These are phyloP conservation scores for Anisodus tanguticus DNA, from an alignment of 257 asterid genomes.

Conservation along the genomic window DNA sequence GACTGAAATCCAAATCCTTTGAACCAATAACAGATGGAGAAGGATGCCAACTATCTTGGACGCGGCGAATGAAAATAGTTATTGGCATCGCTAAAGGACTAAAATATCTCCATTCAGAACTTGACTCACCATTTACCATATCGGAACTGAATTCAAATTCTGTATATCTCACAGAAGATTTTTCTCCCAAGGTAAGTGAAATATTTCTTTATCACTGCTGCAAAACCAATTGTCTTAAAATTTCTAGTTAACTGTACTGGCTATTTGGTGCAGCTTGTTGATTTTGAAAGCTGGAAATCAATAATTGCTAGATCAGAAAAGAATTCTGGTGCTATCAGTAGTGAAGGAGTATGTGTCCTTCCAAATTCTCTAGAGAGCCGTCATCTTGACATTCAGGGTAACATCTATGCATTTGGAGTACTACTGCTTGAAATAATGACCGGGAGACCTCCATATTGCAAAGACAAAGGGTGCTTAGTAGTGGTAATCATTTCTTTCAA, in stretches of 20 bases:
- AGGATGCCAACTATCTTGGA: constrained; percentile 93
- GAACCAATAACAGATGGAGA: constrained; percentile 70
- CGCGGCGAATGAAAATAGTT: constrained; percentile 82
- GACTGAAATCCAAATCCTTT: not conserved
- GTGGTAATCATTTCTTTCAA: constrained; percentile 64
- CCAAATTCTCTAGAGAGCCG: constrained; percentile 73
- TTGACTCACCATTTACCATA: constrained; percentile 83
- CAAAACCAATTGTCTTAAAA: not conserved
- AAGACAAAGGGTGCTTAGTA: constrained; percentile 77
- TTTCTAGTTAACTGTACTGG: not conserved
- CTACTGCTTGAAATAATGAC: constrained; percentile 83
- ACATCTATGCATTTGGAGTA: constrained; percentile 80
- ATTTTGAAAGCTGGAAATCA: constrained; percentile 92
- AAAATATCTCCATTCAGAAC: constrained; percentile 83
- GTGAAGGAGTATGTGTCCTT: constrained; percentile 75
- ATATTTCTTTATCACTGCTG: not conserved
- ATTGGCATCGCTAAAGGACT: constrained; percentile 91
- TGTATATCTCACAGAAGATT: constrained; percentile 90
- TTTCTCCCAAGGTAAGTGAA: constrained; percentile 82
- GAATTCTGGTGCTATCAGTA: constrained; percentile 74
- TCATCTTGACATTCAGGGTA: constrained; percentile 72
- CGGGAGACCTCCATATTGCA: constrained; percentile 83
- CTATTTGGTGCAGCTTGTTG: constrained; percentile 67
- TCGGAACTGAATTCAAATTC: constrained; percentile 81
- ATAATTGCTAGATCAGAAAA: constrained; percentile 80